phyloP scores from a whole-genome alignment of 768 basidiomycete genomes.

The Amanita inopinata region DNA sequence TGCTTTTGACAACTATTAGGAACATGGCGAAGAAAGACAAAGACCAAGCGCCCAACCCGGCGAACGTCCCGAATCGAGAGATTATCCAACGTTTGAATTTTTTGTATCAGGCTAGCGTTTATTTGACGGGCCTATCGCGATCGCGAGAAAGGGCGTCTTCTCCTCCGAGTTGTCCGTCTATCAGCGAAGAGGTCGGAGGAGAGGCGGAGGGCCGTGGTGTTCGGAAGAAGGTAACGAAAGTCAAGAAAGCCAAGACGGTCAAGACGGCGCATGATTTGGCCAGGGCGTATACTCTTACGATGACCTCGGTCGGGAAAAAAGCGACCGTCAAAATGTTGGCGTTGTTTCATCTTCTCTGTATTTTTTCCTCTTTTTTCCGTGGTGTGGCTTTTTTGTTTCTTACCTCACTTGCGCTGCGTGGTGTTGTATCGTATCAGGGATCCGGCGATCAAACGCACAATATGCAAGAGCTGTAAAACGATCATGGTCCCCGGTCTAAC shows the following conservation, averaged over 20 bases:
- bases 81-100: constrained; percentile 79
- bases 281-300: constrained; percentile 50
- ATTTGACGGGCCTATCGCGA: constrained; percentile 29
- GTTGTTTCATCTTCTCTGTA: background rate
- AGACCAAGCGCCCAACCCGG: constrained; percentile 46
- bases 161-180: background rate
- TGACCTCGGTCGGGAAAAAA: constrained; percentile 67
- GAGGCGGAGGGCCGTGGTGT: background rate
- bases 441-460: constrained; percentile 70
- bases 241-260: constrained; percentile 69
- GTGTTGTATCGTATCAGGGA: constrained; percentile 62
- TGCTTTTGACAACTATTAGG: no score
- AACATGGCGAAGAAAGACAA: constrained; percentile 69
- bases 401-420: background rate
- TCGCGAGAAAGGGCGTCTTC: constrained; percentile 2
- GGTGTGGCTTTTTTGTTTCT: background rate
- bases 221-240: constrained; percentile 59
- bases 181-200: constrained; percentile 2
- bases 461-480: constrained; percentile 61
- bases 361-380: background rate
- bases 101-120: constrained; percentile 72
- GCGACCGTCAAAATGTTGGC: constrained; percentile 78
- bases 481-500: constrained; percentile 63
- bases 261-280: constrained; percentile 51
- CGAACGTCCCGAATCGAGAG: constrained; percentile 56